A percentile compares a stretch with the other conserved stretches of the same genome.
phyloP scores from a whole-genome alignment of 139 green algal species.

The Volvox reticuliferus region DNA sequence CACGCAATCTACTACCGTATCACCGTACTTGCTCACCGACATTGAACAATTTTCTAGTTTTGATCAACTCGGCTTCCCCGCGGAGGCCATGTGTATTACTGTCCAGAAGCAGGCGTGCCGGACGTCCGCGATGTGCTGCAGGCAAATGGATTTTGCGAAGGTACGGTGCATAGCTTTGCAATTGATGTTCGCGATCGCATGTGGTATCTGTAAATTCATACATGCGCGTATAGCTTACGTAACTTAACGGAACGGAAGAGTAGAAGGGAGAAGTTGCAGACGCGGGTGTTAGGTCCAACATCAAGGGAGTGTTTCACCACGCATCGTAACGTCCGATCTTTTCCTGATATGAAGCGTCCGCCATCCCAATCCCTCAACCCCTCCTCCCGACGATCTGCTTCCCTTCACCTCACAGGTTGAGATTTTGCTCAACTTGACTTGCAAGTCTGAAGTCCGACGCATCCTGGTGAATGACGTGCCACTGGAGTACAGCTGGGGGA shows the following conservation, averaged over 20 bases:
- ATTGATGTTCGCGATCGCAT: not conserved
- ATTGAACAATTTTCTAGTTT: not conserved
- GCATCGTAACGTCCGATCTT: too few species aligned
- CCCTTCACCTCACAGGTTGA: conserved; percentile 3
- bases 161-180: not conserved
- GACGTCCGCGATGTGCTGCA: not conserved
- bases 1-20: not conserved
- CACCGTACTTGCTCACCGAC: not conserved
- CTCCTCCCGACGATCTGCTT: not conserved
- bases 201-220: too few species aligned
- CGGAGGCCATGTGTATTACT: not conserved
- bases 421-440: not conserved
- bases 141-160: conserved; percentile 39
- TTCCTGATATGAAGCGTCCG: too few species aligned
- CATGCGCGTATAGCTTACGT: too few species aligned
- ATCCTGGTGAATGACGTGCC: conserved; percentile 4
- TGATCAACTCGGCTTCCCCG: not conserved
- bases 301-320: too few species aligned
- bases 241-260: too few species aligned
- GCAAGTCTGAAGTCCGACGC: not conserved
- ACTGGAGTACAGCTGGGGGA: not conserved
- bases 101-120: not conserved
- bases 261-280: too few species aligned
- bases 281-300: too few species aligned
- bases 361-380: not conserved